These are phyloP conservation scores for Cladosporium colombiae DNA, from an alignment of 2,329 filamentous ascomycete genomes.

Conservation along the genomic window DNA sequence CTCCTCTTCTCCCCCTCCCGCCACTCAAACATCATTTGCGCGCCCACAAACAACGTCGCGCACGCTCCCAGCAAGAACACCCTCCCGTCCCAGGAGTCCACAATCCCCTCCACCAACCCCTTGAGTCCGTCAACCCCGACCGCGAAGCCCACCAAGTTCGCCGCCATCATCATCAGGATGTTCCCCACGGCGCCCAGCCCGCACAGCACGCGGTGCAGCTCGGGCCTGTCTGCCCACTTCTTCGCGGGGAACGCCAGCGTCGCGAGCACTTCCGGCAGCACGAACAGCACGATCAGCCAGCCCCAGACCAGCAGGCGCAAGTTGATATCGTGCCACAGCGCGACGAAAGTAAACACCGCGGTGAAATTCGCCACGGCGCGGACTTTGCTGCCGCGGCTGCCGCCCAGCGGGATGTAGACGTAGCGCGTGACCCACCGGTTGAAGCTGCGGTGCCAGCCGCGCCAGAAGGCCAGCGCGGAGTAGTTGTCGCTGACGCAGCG, in stretches of 20 bases:
- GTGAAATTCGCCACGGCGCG: conserved; percentile 73
- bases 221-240: conserved; percentile 69
- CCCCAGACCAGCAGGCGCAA: conserved; percentile 90
- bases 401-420: conserved; percentile 88
- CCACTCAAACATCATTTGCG: conserved; percentile 96
- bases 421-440: conserved; percentile 95
- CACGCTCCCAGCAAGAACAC: conserved; percentile 73
- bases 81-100: conserved; percentile 73
- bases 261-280: conserved; percentile 81
- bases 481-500: conserved; percentile 96
- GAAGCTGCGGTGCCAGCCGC: conserved; percentile 91
- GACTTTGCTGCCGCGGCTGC: conserved; percentile 57
- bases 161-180: conserved; percentile 91
- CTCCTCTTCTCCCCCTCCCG: conserved; percentile 79
- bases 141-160: conserved; percentile 93
- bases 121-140: conserved; percentile 85
- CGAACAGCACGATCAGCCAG: conserved; percentile 93
- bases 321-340: conserved; percentile 96
- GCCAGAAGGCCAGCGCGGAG: conserved; percentile 88
- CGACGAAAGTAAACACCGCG: conserved; percentile 92
- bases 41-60: conserved; percentile 75
- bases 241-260: conserved; percentile 69
- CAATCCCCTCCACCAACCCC: conserved; percentile 72
- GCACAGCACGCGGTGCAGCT: conserved; percentile 75
- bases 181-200: conserved; percentile 80